These are phyloP conservation scores for Alternaria novae-zelandiae DNA, from an alignment of 2,329 filamentous ascomycete genomes.

Conservation along the genomic window DNA sequence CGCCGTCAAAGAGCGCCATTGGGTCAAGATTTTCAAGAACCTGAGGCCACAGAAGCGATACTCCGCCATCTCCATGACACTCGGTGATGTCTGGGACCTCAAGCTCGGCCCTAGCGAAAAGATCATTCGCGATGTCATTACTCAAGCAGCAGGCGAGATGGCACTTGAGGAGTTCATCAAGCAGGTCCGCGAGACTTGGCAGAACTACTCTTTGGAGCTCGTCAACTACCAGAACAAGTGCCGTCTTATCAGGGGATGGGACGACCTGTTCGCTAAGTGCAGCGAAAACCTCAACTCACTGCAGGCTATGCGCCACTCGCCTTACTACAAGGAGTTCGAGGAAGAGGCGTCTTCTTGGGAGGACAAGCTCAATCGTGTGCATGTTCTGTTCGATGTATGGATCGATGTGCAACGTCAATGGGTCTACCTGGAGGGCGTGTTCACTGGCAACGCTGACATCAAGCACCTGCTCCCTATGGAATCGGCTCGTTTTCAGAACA, in stretches of 20 bases:
- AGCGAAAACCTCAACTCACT: conserved; percentile 97
- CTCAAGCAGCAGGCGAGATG: conserved; percentile 97
- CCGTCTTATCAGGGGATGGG: conserved; percentile 95
- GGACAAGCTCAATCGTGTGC: conserved; percentile 95
- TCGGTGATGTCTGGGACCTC: conserved; percentile 99
- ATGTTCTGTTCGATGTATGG: conserved; percentile 98
- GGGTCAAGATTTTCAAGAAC: conserved; percentile 97
- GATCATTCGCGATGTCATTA: conserved; percentile 90
- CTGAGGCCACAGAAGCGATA: conserved; percentile 92
- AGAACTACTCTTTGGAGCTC: conserved; percentile 90
- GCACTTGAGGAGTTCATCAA: conserved; percentile 96
- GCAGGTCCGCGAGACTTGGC: conserved; percentile 95
- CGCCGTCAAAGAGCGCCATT: conserved; percentile 93
- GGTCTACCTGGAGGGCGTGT: conserved; percentile 99
- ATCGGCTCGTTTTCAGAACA: conserved; percentile 96
- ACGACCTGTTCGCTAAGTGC: conserved; percentile 97
- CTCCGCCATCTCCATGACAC: conserved; percentile 89
- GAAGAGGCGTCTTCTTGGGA: conserved; percentile 97
- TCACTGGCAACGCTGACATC: conserved; percentile 98
- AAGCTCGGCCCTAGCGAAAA: conserved; percentile 86
- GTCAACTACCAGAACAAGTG: conserved; percentile 99
- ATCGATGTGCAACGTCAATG: conserved; percentile 99
- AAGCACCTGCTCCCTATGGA: conserved; percentile 97
- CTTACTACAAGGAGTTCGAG: conserved; percentile 99
- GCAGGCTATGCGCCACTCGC: conserved; percentile 98